Base-by-base conservation (phyloP, 768 basidiomycete species). In the Pleurotus tuber-regium region DNA sequence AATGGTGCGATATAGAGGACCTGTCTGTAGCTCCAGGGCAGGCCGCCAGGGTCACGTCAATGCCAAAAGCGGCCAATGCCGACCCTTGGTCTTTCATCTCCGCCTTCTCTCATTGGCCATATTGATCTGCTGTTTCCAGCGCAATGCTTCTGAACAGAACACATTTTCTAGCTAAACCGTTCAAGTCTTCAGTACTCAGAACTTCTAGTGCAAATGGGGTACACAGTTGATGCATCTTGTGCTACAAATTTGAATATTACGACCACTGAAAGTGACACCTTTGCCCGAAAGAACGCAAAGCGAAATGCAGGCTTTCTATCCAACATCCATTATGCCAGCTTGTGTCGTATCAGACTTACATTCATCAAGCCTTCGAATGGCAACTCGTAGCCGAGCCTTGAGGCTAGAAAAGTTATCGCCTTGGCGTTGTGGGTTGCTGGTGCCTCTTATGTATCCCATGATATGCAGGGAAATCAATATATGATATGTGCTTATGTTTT, bases 1-100 rank as follows among this genome's bases (percentile, higher is more conserved):
- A 44, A 44, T 44, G 43, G 43, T 44, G 43, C 43, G 43, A 44
- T 44, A 38, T 38, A n/a, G n/a, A n/a, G n/a, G n/a, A n/a, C n/a
- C 21, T 16, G 35, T 19, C 21, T 38, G n/a, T 16, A 38, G 35
- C 35, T 38, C 35, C 35, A 38, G n/a, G 35, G n/a, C 35, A 38
- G 35, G n/a, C 6, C 35, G 35, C 35, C 35, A 38, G 35, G 35
- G 35, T 19, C 35, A 19, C n/a, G 7, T n/a, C n/a, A n/a, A 38
- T 19, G 35, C 35, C 35, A 38, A 38, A 38, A 38, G 21, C 35
- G 35, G 35, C 35, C n/a, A 38, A 6, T 38, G n/a, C 35, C 35
- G 35, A 38, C 35, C 35, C 35, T 38, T 38, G 35, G 21, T 16
- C 3, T 38, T n/a, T n/a, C n/a, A n/a, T n/a, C n/a, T n/a, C n/a